Conservation (phyloP, 495 filamentous ascomycete species). For the Aspergillus mulundensis region DNA sequence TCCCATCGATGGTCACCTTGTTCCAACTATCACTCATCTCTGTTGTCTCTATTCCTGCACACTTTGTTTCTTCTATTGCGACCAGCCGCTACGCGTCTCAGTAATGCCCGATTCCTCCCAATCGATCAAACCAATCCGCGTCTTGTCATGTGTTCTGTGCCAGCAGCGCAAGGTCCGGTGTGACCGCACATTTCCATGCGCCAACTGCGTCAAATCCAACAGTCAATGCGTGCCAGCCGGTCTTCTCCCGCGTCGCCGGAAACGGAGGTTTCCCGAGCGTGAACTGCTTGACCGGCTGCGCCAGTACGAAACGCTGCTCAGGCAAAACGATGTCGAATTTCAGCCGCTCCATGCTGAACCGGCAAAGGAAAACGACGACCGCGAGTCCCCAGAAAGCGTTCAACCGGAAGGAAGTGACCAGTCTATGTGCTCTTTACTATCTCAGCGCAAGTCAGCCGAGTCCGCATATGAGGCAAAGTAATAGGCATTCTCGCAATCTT, state of each 20-base stretch:
- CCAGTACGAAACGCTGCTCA: constrained; percentile 50
- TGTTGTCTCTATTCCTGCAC: too few relatives aligned
- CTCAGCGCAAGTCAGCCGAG: constrained; percentile 27
- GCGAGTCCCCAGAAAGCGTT: constrained; percentile 14
- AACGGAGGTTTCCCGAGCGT: constrained; percentile 51
- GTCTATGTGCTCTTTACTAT: constrained; percentile 17
- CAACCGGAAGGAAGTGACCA: constrained; percentile 9
- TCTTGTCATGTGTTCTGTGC: constrained; percentile 55
- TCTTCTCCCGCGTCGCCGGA: constrained; percentile 36
- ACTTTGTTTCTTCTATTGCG: too few relatives aligned
- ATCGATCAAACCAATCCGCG: constrained; percentile 17
- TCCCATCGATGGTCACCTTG: too few relatives aligned
- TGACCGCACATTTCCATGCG: constrained; percentile 52
- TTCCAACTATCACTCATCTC: too few relatives aligned
- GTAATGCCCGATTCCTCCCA: background rate
- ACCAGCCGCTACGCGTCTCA: background rate
- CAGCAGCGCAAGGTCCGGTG: constrained; percentile 58
- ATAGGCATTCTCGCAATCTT: background rate
- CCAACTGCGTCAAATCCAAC: constrained; percentile 40
- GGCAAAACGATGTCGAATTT: constrained; percentile 48
- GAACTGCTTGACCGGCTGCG: constrained; percentile 51
- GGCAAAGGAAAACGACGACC: constrained; percentile 12
- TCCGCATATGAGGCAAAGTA: constrained; percentile 39
- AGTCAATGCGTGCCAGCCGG: constrained; percentile 47
- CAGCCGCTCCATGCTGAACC: constrained; percentile 43